A percentile compares a stretch with the other conserved stretches of the same genome.
phyloP scores from a whole-genome alignment of 257 asterid genomes.

The Solanum verrucosum region DNA sequence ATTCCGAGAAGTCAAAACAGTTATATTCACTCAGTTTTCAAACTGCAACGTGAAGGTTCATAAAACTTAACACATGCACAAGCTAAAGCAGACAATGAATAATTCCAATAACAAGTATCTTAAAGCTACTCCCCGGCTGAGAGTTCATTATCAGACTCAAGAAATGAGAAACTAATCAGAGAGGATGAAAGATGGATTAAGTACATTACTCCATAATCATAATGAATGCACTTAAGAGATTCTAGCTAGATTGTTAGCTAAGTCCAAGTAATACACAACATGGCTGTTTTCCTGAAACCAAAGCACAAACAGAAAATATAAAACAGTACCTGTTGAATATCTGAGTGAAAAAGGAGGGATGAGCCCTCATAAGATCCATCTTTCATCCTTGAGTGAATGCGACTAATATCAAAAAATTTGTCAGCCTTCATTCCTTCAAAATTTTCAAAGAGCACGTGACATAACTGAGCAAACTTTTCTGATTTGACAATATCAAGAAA shows the following conservation, averaged over 20 bases:
- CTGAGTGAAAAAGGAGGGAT: conserved; percentile 57
- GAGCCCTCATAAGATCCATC: conserved; percentile 65
- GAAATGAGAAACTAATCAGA: background rate
- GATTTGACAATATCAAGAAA: conserved; percentile 46
- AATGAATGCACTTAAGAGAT: background rate
- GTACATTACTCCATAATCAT: background rate
- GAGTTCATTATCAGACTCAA: background rate
- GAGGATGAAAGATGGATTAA: background rate
- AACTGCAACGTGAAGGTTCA: background rate
- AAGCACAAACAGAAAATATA: background rate
- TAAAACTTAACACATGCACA: background rate
- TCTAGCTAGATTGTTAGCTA: background rate
- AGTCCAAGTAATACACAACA: background rate
- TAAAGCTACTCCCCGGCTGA: background rate
- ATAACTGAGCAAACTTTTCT: conserved; percentile 50
- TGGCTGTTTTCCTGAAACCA: background rate
- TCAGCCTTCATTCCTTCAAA: conserved; percentile 48
- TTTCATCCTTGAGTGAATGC: conserved; percentile 59
- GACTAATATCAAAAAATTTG: conserved; percentile 44
- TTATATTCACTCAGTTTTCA: background rate
- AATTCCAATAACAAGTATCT: background rate
- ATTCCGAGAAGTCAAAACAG: background rate
- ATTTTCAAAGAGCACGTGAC: conserved; percentile 45
- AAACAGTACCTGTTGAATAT: conserved; percentile 63
- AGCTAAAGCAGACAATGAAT: background rate